phyloP scores from a whole-genome alignment of 1,284 basidiomycete species.

The Xerocomus nothofagi region DNA sequence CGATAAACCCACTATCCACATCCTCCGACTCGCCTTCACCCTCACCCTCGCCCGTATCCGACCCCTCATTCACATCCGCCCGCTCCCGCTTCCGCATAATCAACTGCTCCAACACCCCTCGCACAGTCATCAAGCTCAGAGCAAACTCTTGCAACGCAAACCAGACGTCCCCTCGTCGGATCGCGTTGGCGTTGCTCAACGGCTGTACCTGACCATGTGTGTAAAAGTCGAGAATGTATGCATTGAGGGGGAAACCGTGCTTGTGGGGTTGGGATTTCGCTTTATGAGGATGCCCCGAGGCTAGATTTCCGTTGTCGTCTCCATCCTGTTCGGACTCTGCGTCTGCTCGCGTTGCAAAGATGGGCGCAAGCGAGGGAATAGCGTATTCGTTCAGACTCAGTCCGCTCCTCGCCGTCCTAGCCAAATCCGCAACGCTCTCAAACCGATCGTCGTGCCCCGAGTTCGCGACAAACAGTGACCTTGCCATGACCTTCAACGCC shows the following conservation, averaged over 20 bases:
- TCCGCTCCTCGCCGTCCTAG: slow-evolving; percentile 50
- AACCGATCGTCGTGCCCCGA: slow-evolving; percentile 63
- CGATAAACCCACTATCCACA: slow-evolving; percentile 39
- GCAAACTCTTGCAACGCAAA: slow-evolving; percentile 59
- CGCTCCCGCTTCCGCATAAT: slow-evolving; percentile 36
- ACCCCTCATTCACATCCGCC: slow-evolving; percentile 25
- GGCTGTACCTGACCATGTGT: slow-evolving; percentile 57
- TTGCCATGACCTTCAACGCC: slow-evolving; percentile 39
- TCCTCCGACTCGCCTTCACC: slow-evolving; percentile 16
- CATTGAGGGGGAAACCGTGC: slow-evolving; percentile 47
- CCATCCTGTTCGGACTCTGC: neutral
- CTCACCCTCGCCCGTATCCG: slow-evolving; percentile 16
- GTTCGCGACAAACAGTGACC: slow-evolving; percentile 61
- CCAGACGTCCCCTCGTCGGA: slow-evolving; percentile 62
- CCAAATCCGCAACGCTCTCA: slow-evolving; percentile 48
- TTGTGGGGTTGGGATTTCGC: neutral
- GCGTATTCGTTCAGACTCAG: slow-evolving; percentile 56
- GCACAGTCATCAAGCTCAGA: slow-evolving; percentile 49
- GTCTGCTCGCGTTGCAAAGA: slow-evolving; percentile 29
- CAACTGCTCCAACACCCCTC: slow-evolving; percentile 46
- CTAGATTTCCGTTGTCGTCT: neutral
- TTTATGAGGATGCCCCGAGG: neutral
- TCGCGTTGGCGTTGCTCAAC: slow-evolving; percentile 53
- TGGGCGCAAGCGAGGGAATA: slow-evolving; percentile 53
- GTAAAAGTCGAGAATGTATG: slow-evolving; percentile 67